phyloP scores from a whole-genome alignment of 2,329 filamentous ascomycete genomes.

The Chaetomiaceae sp. region DNA sequence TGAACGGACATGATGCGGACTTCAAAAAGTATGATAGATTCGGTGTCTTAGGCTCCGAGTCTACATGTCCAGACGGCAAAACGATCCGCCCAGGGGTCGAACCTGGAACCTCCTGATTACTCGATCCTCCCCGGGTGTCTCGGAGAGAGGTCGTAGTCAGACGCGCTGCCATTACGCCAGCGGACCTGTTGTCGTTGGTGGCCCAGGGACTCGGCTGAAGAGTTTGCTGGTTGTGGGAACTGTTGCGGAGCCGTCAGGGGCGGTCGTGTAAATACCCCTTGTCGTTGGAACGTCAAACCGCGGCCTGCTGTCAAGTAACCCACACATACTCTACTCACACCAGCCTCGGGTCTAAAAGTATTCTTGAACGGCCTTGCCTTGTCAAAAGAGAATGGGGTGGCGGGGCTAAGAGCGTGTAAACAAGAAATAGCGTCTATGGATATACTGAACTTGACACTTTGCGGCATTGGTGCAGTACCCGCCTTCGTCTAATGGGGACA shows the following conservation, averaged over 20 bases:
- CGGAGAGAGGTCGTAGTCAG: constrained; percentile 6
- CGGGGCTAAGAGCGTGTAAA: no score
- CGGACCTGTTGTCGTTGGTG: constrained; percentile 1
- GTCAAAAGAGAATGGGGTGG: no score
- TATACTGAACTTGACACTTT: neutral
- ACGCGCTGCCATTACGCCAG: constrained; percentile 6
- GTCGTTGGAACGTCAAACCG: no score
- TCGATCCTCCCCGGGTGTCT: neutral
- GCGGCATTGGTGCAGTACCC: neutral
- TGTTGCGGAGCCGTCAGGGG: neutral
- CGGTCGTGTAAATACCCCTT: no score
- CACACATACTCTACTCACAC: no score
- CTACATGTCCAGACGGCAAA: no score
- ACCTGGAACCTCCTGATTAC: constrained; percentile 12
- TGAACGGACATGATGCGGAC: no score
- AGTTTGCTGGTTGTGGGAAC: neutral
- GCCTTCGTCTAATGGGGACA: neutral
- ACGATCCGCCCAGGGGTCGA: constrained; percentile 13
- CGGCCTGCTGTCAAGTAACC: no score
- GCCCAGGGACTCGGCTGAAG: neutral
- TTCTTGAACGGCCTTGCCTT: no score
- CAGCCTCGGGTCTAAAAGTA: no score
- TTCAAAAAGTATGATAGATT: no score
- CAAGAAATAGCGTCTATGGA: neutral
- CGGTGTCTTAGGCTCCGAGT: no score